A percentile compares a stretch with the other conserved stretches of the same genome.
Evolutionary conservation across 176 grass and related monocot genomes (phyloP).

Genomic region (Carex littledalei): DNA sequence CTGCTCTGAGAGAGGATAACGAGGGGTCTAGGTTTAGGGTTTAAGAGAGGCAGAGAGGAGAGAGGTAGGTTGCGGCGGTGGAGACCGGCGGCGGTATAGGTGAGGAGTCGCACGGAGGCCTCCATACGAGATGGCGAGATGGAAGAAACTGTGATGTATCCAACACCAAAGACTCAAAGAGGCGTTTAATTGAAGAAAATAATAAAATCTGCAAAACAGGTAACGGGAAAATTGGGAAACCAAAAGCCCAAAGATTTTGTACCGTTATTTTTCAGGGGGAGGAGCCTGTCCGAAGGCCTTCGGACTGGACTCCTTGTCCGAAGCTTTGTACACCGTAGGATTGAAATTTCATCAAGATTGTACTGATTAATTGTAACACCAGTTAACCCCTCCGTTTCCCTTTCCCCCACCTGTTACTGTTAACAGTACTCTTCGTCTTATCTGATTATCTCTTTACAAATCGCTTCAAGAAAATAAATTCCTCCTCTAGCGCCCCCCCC

Average conservation of each 20-base stretch:
- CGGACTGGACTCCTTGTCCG: too few species aligned
- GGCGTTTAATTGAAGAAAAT: neutral
- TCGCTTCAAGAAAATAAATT: too few species aligned
- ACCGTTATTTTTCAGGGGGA: neutral
- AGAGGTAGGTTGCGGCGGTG: neutral
- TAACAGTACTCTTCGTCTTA: too few species aligned
- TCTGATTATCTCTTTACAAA: too few species aligned
- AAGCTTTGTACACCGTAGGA: too few species aligned
- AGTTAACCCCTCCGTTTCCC: too few species aligned
- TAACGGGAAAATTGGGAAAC: neutral
- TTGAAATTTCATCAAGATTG: too few species aligned
- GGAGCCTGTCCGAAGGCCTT: too few species aligned
- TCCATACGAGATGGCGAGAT: slow-evolving; percentile 26
- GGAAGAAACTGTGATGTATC: neutral
- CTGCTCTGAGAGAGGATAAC: slow-evolving; percentile 18
- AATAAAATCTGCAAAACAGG: neutral
- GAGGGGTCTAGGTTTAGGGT: neutral
- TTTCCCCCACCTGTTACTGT: too few species aligned
- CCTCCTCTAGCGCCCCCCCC: too few species aligned
- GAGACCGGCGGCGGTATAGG: slow-evolving; percentile 13
- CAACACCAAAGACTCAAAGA: neutral
- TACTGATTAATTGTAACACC: too few species aligned
- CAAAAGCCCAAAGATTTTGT: neutral
- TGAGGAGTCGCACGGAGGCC: slow-evolving; percentile 43
- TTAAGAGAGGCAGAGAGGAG: slow-evolving; percentile 30